Evolutionary conservation across 73 alveolate genomes (phyloP).

Genomic region (Paramecium bursaria): DNA sequence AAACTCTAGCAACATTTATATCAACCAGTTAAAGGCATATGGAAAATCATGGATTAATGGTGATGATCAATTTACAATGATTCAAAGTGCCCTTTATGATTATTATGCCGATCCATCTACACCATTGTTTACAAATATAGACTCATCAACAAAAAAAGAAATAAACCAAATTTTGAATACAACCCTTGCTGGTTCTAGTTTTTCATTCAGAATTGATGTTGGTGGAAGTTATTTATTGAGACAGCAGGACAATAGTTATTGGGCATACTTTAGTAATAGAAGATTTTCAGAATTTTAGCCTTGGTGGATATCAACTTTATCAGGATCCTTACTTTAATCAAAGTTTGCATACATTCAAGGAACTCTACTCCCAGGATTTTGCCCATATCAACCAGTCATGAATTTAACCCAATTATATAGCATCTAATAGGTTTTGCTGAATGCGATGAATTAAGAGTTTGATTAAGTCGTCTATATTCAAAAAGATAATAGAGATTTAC

Average conservation of each 20-base stretch:
- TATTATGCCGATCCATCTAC: constrained; percentile 12
- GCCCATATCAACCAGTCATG: constrained; percentile 37
- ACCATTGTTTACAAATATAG: background rate
- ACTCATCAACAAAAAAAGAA: background rate
- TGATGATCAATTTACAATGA: background rate
- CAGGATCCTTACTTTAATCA: constrained; percentile 25
- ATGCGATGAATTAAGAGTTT: background rate
- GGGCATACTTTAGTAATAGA: constrained; percentile 31
- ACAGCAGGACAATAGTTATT: background rate
- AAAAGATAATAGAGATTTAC: background rate
- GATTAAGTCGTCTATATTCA: constrained; percentile 8
- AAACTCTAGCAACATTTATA: constrained; percentile 27
- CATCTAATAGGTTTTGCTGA: background rate
- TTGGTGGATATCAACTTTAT: constrained; percentile 48
- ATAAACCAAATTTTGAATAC: constrained; percentile 18
- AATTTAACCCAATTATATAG: constrained; percentile 4
- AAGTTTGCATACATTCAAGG: background rate
- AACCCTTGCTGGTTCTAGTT: constrained; percentile 22
- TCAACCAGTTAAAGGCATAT: background rate
- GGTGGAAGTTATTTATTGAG: constrained; percentile 36
- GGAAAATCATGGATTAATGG: constrained; percentile 25
- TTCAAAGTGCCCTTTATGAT: too few species aligned
- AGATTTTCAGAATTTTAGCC: constrained; percentile 34
- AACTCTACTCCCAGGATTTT: constrained; percentile 17
- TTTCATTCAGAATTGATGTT: constrained; percentile 48